Evolutionary conservation across 257 asterid genomes (phyloP), one percentile per base, ranked within the genome.

Genomic region (Gardenia jasminoides): DNA sequence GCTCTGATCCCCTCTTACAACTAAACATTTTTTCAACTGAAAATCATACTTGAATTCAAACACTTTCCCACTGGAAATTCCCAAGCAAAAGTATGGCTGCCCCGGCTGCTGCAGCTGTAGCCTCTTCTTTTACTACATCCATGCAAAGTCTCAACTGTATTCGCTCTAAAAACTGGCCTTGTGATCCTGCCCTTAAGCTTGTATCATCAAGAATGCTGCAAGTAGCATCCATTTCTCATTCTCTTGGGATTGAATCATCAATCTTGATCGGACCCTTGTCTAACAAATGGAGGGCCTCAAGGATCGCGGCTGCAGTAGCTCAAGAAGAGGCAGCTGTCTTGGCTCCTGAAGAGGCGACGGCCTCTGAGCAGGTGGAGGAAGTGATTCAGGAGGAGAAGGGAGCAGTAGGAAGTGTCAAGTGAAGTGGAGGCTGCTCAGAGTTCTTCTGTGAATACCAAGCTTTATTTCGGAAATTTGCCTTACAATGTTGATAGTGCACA

Each of bases 401-500:
- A 50, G 87, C 1, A 65, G 78, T n/a, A 39, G 78, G 87, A 7
- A 72, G 82, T 33, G 59, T 20, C 76, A 16, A 43, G 66, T 44
- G 89, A 72, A 11, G 88, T 19, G 33, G 86, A 48, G 58, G 83
- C 28, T 1, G 71, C 17, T 24, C 85, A 80, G 80, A 71, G 64
- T 77, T 65, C 78, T 48, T 70, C 72, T 17, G 86, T 50, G 10
- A 91, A 83, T 77, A 90, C 97, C 22, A 95, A 93, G 94, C 92
- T 93, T 76, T 95, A 95, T 80, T 87, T 95, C 74, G 98, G 99
- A 62, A 95, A 93, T 72, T 92, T 95, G 92, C 98, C 99, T 2
- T 95, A 95, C 72, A 83, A 71, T 75, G 92, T 94, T 79, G 98
- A 95, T 67, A 93, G 98, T 85, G 90, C 98, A 39, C 97, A 95